Percentiles rank a stretch among this genome's conserved stretches.
phyloP scores from a whole-genome alignment of 2,329 filamentous ascomycete species.

The Tolypocladium pustulatum region DNA sequence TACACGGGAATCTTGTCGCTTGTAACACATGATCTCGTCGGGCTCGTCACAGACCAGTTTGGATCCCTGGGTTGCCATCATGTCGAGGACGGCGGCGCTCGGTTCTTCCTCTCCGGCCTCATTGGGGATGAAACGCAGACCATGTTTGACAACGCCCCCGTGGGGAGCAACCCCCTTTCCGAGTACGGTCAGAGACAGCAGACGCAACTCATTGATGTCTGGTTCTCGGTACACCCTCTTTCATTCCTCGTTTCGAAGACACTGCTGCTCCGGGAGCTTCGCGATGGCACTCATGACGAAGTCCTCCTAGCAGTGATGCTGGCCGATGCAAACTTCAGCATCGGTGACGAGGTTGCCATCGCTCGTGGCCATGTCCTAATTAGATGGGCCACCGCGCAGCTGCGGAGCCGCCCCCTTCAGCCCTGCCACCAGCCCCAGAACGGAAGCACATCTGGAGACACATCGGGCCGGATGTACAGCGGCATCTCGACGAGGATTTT shows the following conservation, averaged over 20 bases:
- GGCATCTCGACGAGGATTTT: constrained; percentile 22
- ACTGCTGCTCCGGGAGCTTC: constrained; percentile 24
- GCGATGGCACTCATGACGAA: constrained; percentile 27
- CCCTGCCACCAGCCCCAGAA: constrained; percentile 8
- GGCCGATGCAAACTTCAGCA: constrained; percentile 24
- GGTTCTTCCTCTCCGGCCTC: constrained; percentile 17
- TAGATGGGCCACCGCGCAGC: constrained; percentile 21
- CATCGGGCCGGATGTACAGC: constrained; percentile 7
- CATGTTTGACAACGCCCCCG: constrained; percentile 19
- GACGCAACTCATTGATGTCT: constrained; percentile 28
- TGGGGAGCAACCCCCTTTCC: constrained; percentile 14
- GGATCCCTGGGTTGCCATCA: constrained; percentile 18
- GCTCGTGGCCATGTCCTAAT: constrained; percentile 20
- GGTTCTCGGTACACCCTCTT: constrained; percentile 28
- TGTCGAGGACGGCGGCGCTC: constrained; percentile 13
- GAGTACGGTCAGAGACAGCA: constrained; percentile 20
- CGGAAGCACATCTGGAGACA: constrained; percentile 6
- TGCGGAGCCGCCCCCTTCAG: constrained; percentile 16
- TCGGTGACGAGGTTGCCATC: constrained; percentile 16
- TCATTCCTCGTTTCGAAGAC: constrained; percentile 30
- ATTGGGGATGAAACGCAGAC: constrained; percentile 14
- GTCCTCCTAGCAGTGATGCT: constrained; percentile 27
- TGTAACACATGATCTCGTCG: constrained; percentile 19
- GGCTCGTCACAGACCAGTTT: constrained; percentile 17
- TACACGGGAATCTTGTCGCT: constrained; percentile 17